Base-by-base conservation (phyloP, 257 asterid genomes). In the Fraxinus cuspidata region DNA sequence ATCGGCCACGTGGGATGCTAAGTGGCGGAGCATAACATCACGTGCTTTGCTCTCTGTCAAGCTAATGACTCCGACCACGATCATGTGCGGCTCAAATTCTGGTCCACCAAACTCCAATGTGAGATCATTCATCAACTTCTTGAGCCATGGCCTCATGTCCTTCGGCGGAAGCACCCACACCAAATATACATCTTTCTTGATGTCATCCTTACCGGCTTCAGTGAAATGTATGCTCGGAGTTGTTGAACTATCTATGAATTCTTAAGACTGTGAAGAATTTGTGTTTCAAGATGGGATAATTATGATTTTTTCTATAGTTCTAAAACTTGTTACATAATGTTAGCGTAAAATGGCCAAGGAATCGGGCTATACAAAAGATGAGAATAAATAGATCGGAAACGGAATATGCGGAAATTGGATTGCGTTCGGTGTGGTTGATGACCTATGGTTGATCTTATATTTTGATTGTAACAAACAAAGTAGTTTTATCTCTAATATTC, bases 1-100 rank as follows among this genome's bases (percentile, higher is more conserved):
- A 28, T 28, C 29, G 29, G 29, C 29, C 29, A 28, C 29, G 29
- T 28, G 29, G 29, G 29, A 28, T 2, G 29, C 29, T 2, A 28
- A 28, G 29, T 28, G 29, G 29, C 29, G 29, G 1, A 28, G 29
- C 29, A 28, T 28, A 28, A 28, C 29, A 53, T 88, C 94, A 66
- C 89, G 95, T 72, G 99, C 98, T 83, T 93, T 95, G 3, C 67
- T 77, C 91, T 92, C 97, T 49, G 92, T 88, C 77, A 92, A 70
- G 71, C 82, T 78, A 29, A 92, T 85, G 27, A 96, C 92, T 12
- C 98, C 97, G 69, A 95, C 93, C 73, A 95, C 89, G 12, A 98
- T 96, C 85, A 87, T 96, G 91, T 93, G 99, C 35, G 97, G 97
- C 83, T 93, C 98, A 68, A 96, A 96, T 51, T 85, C 85, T 10